Percentiles rank a stretch among this genome's conserved stretches.
These are phyloP conservation scores for Myrica gale DNA, from an alignment of 306 rosid genomes.

Conservation along the genomic window DNA sequence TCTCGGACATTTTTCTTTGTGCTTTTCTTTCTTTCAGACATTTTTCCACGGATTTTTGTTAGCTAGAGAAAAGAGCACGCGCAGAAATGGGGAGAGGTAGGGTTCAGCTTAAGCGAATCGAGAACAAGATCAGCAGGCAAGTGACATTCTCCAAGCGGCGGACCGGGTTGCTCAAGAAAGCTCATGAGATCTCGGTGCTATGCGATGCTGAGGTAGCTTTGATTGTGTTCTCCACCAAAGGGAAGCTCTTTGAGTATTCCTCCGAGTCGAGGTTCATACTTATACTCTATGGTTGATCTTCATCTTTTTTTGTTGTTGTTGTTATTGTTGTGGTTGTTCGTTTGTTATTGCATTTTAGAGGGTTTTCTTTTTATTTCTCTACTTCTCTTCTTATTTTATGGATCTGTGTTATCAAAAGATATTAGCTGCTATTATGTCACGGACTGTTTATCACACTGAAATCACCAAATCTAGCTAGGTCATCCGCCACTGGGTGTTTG, in stretches of 20 bases:
- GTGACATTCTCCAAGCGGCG: conserved; percentile 79
- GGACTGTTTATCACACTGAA: neutral
- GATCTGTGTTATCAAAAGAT: neutral
- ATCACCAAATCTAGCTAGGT: neutral
- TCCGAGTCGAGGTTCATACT: conserved; percentile 50
- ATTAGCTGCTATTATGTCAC: neutral
- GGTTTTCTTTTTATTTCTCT: neutral
- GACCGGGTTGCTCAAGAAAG: conserved; percentile 67
- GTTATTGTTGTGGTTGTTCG: neutral
- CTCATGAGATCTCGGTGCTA: conserved; percentile 73
- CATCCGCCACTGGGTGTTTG: neutral
- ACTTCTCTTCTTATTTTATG: neutral
- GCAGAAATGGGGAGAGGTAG: conserved; percentile 73
- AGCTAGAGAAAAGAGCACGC: neutral
- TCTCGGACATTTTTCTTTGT: neutral
- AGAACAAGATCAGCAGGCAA: conserved; percentile 79
- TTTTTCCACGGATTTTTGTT: neutral
- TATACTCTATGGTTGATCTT: neutral
- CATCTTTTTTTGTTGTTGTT: neutral
- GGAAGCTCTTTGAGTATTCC: conserved; percentile 65
- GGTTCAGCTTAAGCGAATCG: conserved; percentile 75
- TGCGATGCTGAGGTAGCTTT: conserved; percentile 83
- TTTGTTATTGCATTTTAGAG: neutral
- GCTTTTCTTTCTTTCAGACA: conserved; percentile 1
- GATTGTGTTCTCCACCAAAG: conserved; percentile 66